Conservation (phyloP, 208 protist genomes). For the Perkinsela sp. region DNA sequence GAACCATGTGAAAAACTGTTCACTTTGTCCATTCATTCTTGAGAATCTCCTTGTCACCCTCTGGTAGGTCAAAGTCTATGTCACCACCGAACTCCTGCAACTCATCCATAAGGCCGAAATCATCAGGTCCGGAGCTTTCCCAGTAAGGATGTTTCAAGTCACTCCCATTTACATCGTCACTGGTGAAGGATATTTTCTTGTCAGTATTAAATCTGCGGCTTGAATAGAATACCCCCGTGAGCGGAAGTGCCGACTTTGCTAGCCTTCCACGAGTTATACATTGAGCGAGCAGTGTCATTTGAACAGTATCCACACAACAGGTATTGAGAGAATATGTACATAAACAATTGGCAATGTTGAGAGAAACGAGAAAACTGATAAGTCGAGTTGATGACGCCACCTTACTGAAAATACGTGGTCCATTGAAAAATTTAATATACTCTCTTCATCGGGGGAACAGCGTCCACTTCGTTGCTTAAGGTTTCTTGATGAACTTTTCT, state of each 20-base stretch:
- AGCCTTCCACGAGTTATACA: too few species aligned
- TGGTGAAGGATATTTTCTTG: neutral
- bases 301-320: too few species aligned
- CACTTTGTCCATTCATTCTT: neutral
- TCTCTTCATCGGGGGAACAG: conserved; percentile 49
- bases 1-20: too few species aligned
- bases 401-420: too few species aligned
- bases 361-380: too few species aligned
- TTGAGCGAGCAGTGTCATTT: too few species aligned
- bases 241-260: too few species aligned
- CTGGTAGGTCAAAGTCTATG: neutral
- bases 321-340: too few species aligned
- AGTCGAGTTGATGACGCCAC: too few species aligned
- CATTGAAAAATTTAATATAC: conserved; percentile 35
- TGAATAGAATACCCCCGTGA: too few species aligned
- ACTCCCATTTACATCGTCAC: neutral
- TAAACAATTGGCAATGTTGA: too few species aligned
- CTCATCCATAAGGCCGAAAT: neutral
- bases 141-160: neutral
- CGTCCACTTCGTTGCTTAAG: conserved; percentile 61
- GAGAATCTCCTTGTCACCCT: neutral
- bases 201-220: too few species aligned
- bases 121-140: neutral
- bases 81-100: neutral
- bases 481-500: conserved; percentile 65